Percentiles rank a stretch among this genome's conserved stretches.
Evolutionary conservation across 495 filamentous ascomycete genomes (phyloP).

Genomic region (Trichoderma reesei): DNA sequence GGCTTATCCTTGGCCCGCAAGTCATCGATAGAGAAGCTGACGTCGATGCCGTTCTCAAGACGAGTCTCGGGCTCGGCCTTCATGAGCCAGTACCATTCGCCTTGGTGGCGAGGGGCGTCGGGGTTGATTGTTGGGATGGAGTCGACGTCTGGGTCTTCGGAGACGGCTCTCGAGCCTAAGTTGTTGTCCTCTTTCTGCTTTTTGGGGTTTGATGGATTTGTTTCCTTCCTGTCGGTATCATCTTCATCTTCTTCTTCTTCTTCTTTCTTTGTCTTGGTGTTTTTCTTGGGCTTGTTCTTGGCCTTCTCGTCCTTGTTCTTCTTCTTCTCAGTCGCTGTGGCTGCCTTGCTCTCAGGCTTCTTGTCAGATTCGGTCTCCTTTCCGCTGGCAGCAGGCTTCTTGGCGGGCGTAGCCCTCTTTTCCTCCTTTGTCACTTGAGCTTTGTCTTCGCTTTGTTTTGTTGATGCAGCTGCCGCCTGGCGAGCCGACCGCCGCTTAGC

Average conservation of each 20-base stretch:
- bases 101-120: slow-evolving; percentile 8
- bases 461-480: slow-evolving; percentile 3
- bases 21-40: slow-evolving; percentile 94
- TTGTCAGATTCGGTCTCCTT: not conserved
- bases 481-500: slow-evolving; percentile 7
- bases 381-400: not conserved
- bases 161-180: not conserved
- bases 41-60: slow-evolving; percentile 73
- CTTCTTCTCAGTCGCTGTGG: not conserved
- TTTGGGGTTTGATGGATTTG: not conserved
- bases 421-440: not conserved
- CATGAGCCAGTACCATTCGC: slow-evolving; percentile 72
- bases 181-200: not conserved
- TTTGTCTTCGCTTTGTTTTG: not conserved
- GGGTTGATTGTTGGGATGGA: slow-evolving; percentile 10
- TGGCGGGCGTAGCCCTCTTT: not conserved
- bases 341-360: not conserved
- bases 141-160: slow-evolving; percentile 10
- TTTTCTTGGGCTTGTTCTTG: too few relatives aligned
- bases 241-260: not conserved
- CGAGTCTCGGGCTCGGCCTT: slow-evolving; percentile 90
- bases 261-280: not conserved
- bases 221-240: not conserved
- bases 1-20: slow-evolving; percentile 56
- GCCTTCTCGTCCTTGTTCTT: too few relatives aligned